These are phyloP conservation scores for Evernia prunastri DNA, from an alignment of 495 filamentous ascomycete genomes.

Conservation along the genomic window DNA sequence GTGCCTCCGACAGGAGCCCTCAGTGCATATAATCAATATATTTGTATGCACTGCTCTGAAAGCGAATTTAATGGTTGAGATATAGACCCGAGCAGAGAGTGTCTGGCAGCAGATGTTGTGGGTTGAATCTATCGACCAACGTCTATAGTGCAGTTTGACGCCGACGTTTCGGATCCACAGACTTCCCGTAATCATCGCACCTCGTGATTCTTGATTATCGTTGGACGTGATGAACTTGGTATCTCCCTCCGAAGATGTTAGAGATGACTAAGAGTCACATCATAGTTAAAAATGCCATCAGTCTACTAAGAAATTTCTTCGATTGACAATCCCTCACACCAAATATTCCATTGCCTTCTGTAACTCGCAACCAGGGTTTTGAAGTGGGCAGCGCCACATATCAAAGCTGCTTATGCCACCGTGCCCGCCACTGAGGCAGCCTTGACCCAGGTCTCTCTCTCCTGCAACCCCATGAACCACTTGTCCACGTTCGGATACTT, in stretches of 20 bases:
- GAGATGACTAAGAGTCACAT: not conserved
- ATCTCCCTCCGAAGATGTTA: not conserved
- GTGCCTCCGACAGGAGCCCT: too few relatives aligned
- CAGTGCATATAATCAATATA: not conserved
- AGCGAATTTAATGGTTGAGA: not conserved
- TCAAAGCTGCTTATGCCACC: constrained; percentile 7
- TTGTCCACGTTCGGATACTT: constrained; percentile 18
- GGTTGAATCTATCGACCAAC: too few relatives aligned
- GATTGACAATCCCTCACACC: not conserved
- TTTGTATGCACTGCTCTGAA: not conserved
- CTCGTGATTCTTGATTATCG: constrained; percentile 1
- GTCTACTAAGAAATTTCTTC: too few relatives aligned
- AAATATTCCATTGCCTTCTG: constrained; percentile 3
- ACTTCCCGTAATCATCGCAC: constrained; percentile 4
- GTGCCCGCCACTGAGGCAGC: constrained; percentile 15
- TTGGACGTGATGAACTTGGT: constrained; percentile 2
- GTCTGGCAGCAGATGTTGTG: constrained; percentile 5
- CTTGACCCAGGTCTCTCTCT: constrained; percentile 21
- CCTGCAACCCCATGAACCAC: constrained; percentile 17
- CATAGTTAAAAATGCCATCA: too few relatives aligned
- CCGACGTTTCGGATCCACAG: too few relatives aligned
- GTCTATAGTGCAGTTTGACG: too few relatives aligned
- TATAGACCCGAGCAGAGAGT: constrained; percentile 2
- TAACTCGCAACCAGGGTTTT: not conserved
- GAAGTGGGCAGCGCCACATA: not conserved